Evolutionary conservation across 2,329 filamentous ascomycete genomes (phyloP), one percentile per base, ranked within the genome.

Genomic region (Epichloe hybrida): DNA sequence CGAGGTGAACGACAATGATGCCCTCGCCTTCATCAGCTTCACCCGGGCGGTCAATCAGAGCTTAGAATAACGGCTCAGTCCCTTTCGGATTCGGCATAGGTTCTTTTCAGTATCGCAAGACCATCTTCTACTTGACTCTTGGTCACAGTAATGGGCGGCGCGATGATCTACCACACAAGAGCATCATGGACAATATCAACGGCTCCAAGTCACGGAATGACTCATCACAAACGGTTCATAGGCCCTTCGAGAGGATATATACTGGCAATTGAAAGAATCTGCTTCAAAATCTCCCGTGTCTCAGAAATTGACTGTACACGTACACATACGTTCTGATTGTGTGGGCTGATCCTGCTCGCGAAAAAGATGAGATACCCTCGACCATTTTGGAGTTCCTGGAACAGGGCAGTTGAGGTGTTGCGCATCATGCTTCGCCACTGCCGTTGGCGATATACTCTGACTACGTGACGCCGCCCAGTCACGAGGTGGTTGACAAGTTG

Each of bases 381-480:
- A 58, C 56, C 2, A 52, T 66, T 4, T 50, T 65, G 23, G 62
- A 64, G 40, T 57, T 57, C 58, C 49, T 57, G 59, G 15, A 49
- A 49, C 11, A 43, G 50, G 1, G 55, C 64, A 21, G 62, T 66
- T 51, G 58, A 53, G 5, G 60, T 62, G 44, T 61, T 62, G 8
- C 59, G 63, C 36, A 56, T 77, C 1, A 57, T 77, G 2, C 62
- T 69, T 15, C 57, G 61, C 17, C 67, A 72, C 54, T 58, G 69
- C 5, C 54, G 61, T 38, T 59, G 57, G 6, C 46, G 39, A 27
- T 27, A 27, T 50, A 52, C n/a, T 57, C 67, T 40, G 57, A 59
- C 0, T 64, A 58, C 4, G 66, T 65, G 0, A 59, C 62, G 21
- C 55, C 74, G 23, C 1, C 58, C 59, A 59, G 62, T 3, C 67